phyloP scores from a whole-genome alignment of 2,329 filamentous ascomycete species.

The Trichoderma semiorbis region DNA sequence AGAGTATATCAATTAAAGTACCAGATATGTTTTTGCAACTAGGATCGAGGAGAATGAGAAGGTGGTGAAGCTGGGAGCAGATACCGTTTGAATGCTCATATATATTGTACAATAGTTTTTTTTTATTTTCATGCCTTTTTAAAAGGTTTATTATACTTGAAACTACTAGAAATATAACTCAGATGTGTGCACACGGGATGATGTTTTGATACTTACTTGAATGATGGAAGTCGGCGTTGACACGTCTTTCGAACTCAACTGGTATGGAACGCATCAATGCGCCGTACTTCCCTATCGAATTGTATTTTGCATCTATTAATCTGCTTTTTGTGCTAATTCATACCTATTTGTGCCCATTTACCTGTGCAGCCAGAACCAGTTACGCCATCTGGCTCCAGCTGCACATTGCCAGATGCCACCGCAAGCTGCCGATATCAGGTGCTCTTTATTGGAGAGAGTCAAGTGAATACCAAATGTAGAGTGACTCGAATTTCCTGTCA shows the following conservation, averaged over 20 bases:
- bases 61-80: background rate
- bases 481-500: background rate
- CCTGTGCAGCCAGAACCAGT: background rate
- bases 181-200: background rate
- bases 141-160: too few relatives aligned
- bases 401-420: background rate
- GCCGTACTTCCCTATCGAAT: accelerated
- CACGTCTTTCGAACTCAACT: background rate
- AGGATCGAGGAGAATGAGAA: background rate
- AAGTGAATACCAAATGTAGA: background rate
- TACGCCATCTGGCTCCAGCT: background rate
- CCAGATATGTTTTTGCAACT: background rate
- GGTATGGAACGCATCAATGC: background rate
- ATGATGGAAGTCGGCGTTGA: background rate
- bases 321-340: background rate
- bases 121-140: too few relatives aligned
- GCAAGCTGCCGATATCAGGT: background rate
- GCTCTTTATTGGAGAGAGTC: background rate
- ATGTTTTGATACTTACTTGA: background rate
- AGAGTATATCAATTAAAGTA: background rate
- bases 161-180: too few relatives aligned
- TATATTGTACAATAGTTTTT: background rate
- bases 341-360: background rate
- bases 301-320: background rate
- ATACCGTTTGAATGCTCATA: background rate